Percentiles rank a stretch among this genome's conserved stretches.
Evolutionary conservation across 495 filamentous ascomycete genomes (phyloP).

Genomic region (Aspergillus bridgeri): DNA sequence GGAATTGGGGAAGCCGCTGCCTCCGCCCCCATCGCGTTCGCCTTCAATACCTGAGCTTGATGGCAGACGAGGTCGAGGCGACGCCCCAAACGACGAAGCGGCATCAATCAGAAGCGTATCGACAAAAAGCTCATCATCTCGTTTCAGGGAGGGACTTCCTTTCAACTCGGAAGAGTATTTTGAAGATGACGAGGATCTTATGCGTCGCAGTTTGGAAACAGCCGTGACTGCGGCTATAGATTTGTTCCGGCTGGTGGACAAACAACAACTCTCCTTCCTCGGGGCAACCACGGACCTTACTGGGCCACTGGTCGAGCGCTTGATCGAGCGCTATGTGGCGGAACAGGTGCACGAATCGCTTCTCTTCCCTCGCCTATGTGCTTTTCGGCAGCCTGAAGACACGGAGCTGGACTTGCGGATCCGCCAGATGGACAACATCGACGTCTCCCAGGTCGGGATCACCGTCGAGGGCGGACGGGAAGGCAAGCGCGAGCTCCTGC

Average conservation of each 20-base stretch:
- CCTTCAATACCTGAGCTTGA: conserved; percentile 35
- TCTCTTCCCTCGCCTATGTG: conserved; percentile 77
- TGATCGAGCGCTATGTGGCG: conserved; percentile 92
- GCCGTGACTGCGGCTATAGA: conserved; percentile 93
- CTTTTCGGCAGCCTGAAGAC: conserved; percentile 76
- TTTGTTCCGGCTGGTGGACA: conserved; percentile 91
- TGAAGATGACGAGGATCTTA: conserved; percentile 83
- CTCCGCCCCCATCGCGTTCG: conserved; percentile 66
- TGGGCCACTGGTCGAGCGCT: conserved; percentile 82
- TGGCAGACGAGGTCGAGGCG: conserved; percentile 21
- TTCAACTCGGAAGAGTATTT: conserved; percentile 52
- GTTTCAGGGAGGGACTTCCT: conserved; percentile 34
- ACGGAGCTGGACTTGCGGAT: conserved; percentile 88
- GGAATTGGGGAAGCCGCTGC: conserved; percentile 79
- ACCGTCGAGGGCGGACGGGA: conserved; percentile 66
- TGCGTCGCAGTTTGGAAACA: conserved; percentile 82
- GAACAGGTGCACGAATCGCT: conserved; percentile 89
- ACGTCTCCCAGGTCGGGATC: conserved; percentile 92
- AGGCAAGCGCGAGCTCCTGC: conserved; percentile 69
- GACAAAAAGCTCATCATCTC: conserved; percentile 35
- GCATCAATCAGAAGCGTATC: conserved; percentile 38
- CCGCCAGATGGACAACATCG: conserved; percentile 86
- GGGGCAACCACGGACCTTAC: conserved; percentile 93
- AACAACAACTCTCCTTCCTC: conserved; percentile 87
- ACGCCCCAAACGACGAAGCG: conserved; percentile 28